These are phyloP conservation scores for Neurospora terricola DNA, from an alignment of 495 filamentous ascomycete species.

Conservation along the genomic window DNA sequence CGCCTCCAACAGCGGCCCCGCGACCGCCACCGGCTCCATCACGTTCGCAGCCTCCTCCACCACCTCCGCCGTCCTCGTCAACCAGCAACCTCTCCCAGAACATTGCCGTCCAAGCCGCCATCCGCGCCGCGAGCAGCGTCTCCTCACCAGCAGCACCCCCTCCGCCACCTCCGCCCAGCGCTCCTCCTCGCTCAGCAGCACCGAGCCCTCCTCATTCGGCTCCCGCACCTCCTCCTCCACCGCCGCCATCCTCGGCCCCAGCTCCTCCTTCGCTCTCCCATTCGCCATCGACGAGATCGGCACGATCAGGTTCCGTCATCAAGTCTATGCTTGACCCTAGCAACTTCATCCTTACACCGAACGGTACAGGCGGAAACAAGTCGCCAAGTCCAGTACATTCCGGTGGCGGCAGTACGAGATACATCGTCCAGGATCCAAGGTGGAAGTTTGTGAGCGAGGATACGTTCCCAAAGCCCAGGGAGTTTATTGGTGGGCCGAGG, in stretches of 20 bases:
- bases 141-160: conserved; percentile 37
- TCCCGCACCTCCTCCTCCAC: conserved; percentile 28
- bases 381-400: conserved; percentile 18
- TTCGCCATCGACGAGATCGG: conserved; percentile 24
- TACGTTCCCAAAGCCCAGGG: conserved; percentile 73
- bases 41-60: conserved; percentile 15
- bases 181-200: conserved; percentile 23
- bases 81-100: conserved; percentile 24
- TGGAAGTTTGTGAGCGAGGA: conserved; percentile 83
- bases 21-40: conserved; percentile 22
- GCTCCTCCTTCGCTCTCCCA: conserved; percentile 27
- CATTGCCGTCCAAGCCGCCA: conserved; percentile 40
- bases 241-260: conserved; percentile 21
- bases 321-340: conserved; percentile 61
- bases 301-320: conserved; percentile 25
- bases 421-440: conserved; percentile 65
- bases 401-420: conserved; percentile 32
- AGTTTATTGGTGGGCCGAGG: conserved; percentile 59
- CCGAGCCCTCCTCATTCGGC: conserved; percentile 25
- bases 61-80: conserved; percentile 12
- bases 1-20: conserved; percentile 40
- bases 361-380: conserved; percentile 30
- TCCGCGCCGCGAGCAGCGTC: conserved; percentile 35
- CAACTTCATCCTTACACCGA: conserved; percentile 59
- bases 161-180: conserved; percentile 30